Percentiles rank a stretch among this genome's conserved stretches.
phyloP scores from a whole-genome alignment of 2,329 filamentous ascomycete genomes.

The Colletotrichum sp. region DNA sequence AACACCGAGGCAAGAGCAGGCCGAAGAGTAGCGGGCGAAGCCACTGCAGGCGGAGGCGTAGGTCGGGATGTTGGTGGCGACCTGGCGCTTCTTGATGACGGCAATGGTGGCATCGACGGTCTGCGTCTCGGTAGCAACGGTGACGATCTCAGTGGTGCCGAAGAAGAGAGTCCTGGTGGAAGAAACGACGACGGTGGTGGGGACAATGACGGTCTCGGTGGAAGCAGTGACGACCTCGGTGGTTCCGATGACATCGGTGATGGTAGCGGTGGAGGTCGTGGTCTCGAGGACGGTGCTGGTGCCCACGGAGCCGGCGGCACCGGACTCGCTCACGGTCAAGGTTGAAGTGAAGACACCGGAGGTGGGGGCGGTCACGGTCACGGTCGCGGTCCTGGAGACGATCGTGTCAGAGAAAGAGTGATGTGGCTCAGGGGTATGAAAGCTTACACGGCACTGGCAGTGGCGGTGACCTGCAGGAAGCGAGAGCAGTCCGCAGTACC shows the following conservation, averaged over 20 bases:
- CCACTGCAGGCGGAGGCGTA: conserved; percentile 28
- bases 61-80: conserved; percentile 6
- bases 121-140: conserved; percentile 17
- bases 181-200: conserved; percentile 11
- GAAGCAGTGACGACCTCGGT: conserved; percentile 7
- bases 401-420: not conserved
- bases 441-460: conserved; percentile 1
- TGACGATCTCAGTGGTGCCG: conserved; percentile 14
- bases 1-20: conserved; percentile 30
- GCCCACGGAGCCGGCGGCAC: not conserved
- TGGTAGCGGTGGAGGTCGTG: not conserved
- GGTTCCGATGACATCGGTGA: not conserved
- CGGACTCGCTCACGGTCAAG: not conserved
- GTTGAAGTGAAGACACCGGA: conserved; percentile 9
- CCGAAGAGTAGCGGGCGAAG: conserved; percentile 25
- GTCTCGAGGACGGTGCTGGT: conserved; percentile 7
- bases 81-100: conserved; percentile 6
- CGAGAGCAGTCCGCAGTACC: conserved; percentile 18
- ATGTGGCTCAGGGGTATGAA: not conserved
- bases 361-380: conserved; percentile 8
- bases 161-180: conserved; percentile 13
- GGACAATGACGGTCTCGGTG: conserved; percentile 9
- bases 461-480: conserved; percentile 5
- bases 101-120: conserved; percentile 12
- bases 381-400: not conserved